Evolutionary conservation across 2,329 filamentous ascomycete species (phyloP).

Genomic region (Dactylonectria estremocensis): DNA sequence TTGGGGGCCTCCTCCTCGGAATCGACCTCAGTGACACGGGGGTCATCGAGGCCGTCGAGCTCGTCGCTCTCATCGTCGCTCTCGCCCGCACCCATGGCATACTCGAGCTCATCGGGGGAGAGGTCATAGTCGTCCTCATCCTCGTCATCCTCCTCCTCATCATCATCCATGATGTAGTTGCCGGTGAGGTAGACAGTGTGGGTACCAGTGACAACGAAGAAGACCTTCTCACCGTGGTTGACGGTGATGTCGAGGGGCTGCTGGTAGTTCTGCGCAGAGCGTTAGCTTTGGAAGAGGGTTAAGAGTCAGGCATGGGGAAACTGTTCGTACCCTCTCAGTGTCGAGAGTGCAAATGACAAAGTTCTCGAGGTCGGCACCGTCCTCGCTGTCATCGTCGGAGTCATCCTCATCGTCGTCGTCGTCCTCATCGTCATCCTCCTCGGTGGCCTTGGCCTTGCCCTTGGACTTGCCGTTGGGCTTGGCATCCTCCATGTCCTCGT

Average conservation of each 20-base stretch:
- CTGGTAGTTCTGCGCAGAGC: slow-evolving; percentile 82
- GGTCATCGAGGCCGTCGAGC: slow-evolving; percentile 83
- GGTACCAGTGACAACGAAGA: slow-evolving; percentile 91
- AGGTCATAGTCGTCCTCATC: slow-evolving; percentile 86
- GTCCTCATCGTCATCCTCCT: slow-evolving; percentile 71
- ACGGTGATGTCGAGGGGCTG: slow-evolving; percentile 95
- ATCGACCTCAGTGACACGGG: slow-evolving; percentile 87
- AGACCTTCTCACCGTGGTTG: slow-evolving; percentile 88
- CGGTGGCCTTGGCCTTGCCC: slow-evolving; percentile 76
- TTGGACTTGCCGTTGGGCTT: slow-evolving; percentile 73
- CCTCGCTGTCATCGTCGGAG: slow-evolving; percentile 75
- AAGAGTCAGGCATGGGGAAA: background rate
- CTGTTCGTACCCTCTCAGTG: slow-evolving; percentile 82
- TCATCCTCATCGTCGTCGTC: slow-evolving; percentile 71
- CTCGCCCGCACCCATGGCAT: slow-evolving; percentile 79
- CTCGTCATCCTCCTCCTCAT: slow-evolving; percentile 74
- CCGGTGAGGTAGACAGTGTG: slow-evolving; percentile 94
- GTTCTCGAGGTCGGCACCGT: slow-evolving; percentile 83
- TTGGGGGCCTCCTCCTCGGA: slow-evolving; percentile 77
- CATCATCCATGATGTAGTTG: slow-evolving; percentile 89
- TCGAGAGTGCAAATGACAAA: slow-evolving; percentile 97
- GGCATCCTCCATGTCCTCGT: slow-evolving; percentile 83
- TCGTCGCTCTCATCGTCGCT: slow-evolving; percentile 83
- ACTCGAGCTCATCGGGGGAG: slow-evolving; percentile 84
- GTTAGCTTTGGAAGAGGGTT: slow-evolving; percentile 45